Evolutionary conservation across 352 stramenopile species (phyloP).

Genomic region (Phytophthora sansomeana): DNA sequence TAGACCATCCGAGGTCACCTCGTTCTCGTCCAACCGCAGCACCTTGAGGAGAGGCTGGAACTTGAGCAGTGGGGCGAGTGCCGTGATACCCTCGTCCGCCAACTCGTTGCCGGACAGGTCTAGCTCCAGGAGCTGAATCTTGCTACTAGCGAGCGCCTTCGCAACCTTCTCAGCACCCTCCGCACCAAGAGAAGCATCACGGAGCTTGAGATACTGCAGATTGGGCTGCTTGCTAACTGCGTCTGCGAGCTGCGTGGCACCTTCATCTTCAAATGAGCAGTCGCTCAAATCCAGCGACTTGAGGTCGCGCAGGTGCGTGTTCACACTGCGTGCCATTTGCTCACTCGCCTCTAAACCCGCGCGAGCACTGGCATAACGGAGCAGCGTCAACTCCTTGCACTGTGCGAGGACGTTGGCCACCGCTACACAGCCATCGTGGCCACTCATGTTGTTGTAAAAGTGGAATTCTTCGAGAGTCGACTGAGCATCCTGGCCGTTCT

Average conservation of each 20-base stretch:
- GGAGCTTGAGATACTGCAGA: slow-evolving; percentile 88
- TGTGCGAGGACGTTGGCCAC: slow-evolving; percentile 69
- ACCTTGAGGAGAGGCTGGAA: slow-evolving; percentile 59
- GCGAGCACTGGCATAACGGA: slow-evolving; percentile 77
- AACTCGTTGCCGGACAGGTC: slow-evolving; percentile 94
- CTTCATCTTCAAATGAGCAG: slow-evolving; percentile 90
- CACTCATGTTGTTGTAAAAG: slow-evolving; percentile 99
- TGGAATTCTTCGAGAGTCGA: slow-evolving; percentile 93
- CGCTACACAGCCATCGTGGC: slow-evolving; percentile 90
- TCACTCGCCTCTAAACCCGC: slow-evolving; percentile 63
- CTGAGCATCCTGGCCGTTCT: slow-evolving; percentile 61
- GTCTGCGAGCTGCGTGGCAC: slow-evolving; percentile 68
- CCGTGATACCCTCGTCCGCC: slow-evolving; percentile 67
- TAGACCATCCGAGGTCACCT: slow-evolving; percentile 72
- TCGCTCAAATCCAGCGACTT: slow-evolving; percentile 93
- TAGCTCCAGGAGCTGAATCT: slow-evolving; percentile 77
- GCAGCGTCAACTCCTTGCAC: slow-evolving; percentile 55
- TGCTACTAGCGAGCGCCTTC: slow-evolving; percentile 62
- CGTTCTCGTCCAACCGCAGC: slow-evolving; percentile 85
- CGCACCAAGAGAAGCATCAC: slow-evolving; percentile 87
- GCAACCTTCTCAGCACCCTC: slow-evolving; percentile 80
- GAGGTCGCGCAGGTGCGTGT: slow-evolving; percentile 55
- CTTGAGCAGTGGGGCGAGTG: slow-evolving; percentile 69
- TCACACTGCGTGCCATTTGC: slow-evolving; percentile 57
- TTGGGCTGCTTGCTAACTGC: slow-evolving; percentile 71